phyloP scores from a whole-genome alignment of 2,329 filamentous ascomycete genomes.

The Curvularia sp. region DNA sequence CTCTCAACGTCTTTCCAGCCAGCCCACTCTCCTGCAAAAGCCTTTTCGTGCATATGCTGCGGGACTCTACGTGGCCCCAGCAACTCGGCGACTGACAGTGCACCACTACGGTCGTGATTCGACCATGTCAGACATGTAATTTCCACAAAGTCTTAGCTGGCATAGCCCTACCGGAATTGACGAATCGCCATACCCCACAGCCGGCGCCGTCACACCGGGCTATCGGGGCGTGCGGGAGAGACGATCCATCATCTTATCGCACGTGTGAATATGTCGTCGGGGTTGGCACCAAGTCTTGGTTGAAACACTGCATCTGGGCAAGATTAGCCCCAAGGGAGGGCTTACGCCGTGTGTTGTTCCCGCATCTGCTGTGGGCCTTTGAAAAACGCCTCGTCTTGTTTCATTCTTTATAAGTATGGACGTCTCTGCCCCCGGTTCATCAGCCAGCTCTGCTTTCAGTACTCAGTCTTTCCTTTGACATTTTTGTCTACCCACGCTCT shows the following conservation, averaged over 20 bases:
- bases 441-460: conserved; percentile 6
- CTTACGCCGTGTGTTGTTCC: conserved; percentile 20
- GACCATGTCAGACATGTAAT: conserved; percentile 21
- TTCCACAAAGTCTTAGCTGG: conserved; percentile 28
- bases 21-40: conserved; percentile 16
- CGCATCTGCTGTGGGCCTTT: conserved; percentile 18
- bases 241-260: conserved; percentile 22
- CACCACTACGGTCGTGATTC: conserved; percentile 17
- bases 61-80: conserved; percentile 29
- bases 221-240: conserved; percentile 16
- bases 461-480: conserved; percentile 21
- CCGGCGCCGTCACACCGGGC: conserved; percentile 22
- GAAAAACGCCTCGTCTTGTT: conserved; percentile 18
- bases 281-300: conserved; percentile 20
- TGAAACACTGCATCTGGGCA: conserved; percentile 21
- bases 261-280: conserved; percentile 26
- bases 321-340: conserved; percentile 13
- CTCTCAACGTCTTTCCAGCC: conserved; percentile 16
- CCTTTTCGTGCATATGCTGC: conserved; percentile 20
- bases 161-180: conserved; percentile 17
- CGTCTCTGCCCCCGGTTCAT: conserved; percentile 1
- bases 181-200: conserved; percentile 19
- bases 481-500: conserved; percentile 15
- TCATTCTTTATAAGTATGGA: conserved; percentile 23
- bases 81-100: conserved; percentile 15